Evolutionary conservation across 257 asterid species (phyloP).

Genomic region (Thymus quinquecostatus): DNA sequence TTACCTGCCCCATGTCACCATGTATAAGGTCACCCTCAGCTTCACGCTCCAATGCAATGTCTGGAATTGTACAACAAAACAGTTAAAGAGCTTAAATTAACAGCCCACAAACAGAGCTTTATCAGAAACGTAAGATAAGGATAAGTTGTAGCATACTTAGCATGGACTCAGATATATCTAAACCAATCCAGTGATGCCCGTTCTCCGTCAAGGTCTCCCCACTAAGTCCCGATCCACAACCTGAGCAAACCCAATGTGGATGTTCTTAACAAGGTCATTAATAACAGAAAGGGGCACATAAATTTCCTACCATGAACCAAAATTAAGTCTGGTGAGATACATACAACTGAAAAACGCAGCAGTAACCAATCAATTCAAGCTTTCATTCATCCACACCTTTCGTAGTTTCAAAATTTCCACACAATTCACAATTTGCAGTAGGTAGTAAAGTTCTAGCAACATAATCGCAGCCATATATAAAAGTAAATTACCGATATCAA

Average conservation of each 20-base stretch:
- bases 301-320: neutral
- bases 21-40: conserved; percentile 90
- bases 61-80: conserved; percentile 40
- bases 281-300: conserved; percentile 3
- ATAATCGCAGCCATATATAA: neutral
- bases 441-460: neutral
- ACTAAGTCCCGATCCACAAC: conserved; percentile 98
- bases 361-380: neutral
- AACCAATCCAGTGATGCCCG: conserved; percentile 96
- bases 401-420: neutral
- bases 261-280: neutral
- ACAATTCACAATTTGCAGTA: conserved; percentile 2
- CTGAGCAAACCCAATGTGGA: conserved; percentile 40
- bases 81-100: conserved; percentile 21
- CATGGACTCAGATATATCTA: conserved; percentile 93
- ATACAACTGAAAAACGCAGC: conserved; percentile 5
- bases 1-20: conserved; percentile 94
- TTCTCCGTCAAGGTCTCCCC: conserved; percentile 87
- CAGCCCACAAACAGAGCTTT: conserved; percentile 1
- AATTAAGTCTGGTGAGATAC: conserved; percentile 8
- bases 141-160: conserved; percentile 49
- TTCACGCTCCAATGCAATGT: conserved; percentile 88
- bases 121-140: neutral
- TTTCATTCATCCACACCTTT: neutral
- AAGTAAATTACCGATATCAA: conserved; percentile 73